Base-by-base conservation (phyloP, 2,329 filamentous ascomycete genomes). In the Aspergillus amoenus region DNA sequence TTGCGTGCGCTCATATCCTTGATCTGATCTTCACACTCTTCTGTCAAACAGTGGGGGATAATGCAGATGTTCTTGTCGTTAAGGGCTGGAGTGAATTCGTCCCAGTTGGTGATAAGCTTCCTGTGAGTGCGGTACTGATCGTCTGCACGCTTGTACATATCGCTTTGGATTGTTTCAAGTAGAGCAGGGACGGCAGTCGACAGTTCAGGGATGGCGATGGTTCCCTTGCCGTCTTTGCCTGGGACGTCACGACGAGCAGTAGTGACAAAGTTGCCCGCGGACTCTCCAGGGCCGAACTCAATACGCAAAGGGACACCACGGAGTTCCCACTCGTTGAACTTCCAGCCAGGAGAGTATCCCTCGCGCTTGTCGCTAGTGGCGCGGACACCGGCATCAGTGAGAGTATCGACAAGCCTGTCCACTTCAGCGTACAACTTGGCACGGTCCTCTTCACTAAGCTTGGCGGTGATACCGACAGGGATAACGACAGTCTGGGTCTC, bases 291-390 rank as follows among this genome's bases (percentile, higher is more conserved):
- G 5, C 95, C 95, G 70, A 96, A 96, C 76, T 99, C 94, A 58
- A 99, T 83, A 58, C 94, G 89, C 39, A 99, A 84, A 46, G 95
- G 94, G 42, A 97, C 89, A 73, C 95, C 94, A 78, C 93, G 95
- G 67, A 97, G 83, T 76, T 99, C 95, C 91, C 92, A 97, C 78
- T 99, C 93, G 78, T 95, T 96, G 82, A 99, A 99, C 78, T 99
- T 99, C 88, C 90, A 97, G 63, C 91, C 92, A 40, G 94, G 93
- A 59, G 92, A 86, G 75, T 97, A 96, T 64, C 89, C 90, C 51
- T 97, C 93, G 58, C 95, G 88, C 72, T 86, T 84, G 72, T 99
- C 94, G 51, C 88, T 85, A 64, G 95, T 89, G 57, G 86, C 84
- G 57, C 94, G 90, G 40, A 99, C 81, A 55, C 88, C 88, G 18